Evolutionary conservation across 345 rosid species (phyloP).

Genomic region (rapeseed (Brassica napus)): DNA sequence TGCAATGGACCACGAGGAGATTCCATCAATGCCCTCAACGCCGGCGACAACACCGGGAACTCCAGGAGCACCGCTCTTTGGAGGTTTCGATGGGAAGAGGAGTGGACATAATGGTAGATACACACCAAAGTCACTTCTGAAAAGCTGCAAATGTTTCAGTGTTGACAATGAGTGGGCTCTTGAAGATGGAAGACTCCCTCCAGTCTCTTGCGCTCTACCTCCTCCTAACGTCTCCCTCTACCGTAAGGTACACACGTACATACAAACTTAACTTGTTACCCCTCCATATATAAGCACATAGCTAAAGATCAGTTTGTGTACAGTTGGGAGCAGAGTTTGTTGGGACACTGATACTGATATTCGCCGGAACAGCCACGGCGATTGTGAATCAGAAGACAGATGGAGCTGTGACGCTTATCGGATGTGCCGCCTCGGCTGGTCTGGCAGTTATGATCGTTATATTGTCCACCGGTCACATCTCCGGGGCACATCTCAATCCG

Average conservation of each 20-base stretch:
- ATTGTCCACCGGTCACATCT: slow-evolving; percentile 79
- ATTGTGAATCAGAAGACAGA: slow-evolving; percentile 79
- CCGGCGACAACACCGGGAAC: slow-evolving; percentile 75
- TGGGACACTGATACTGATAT: slow-evolving; percentile 77
- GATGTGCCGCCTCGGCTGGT: slow-evolving; percentile 71
- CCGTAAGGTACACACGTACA: slow-evolving; percentile 56
- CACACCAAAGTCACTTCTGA: slow-evolving; percentile 56
- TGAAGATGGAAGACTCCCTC: slow-evolving; percentile 73
- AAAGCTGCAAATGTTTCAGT: slow-evolving; percentile 62
- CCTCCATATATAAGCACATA: neutral
- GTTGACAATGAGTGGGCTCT: slow-evolving; percentile 63
- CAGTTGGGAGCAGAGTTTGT: slow-evolving; percentile 89
- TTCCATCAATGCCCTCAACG: slow-evolving; percentile 66
- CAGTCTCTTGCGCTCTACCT: slow-evolving; percentile 63
- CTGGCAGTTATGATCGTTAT: slow-evolving; percentile 80
- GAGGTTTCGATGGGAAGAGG: slow-evolving; percentile 45
- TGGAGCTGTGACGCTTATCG: slow-evolving; percentile 70
- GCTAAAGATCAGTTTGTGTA: neutral
- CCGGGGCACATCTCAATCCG: slow-evolving; percentile 92
- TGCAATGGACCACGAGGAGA: slow-evolving; percentile 57
- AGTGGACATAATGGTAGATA: slow-evolving; percentile 39
- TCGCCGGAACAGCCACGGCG: slow-evolving; percentile 76
- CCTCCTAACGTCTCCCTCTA: slow-evolving; percentile 71
- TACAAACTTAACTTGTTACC: neutral
- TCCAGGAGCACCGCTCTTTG: slow-evolving; percentile 61